Conservation (phyloP, 352 stramenopile species). For the Phytophthora megakarya region DNA sequence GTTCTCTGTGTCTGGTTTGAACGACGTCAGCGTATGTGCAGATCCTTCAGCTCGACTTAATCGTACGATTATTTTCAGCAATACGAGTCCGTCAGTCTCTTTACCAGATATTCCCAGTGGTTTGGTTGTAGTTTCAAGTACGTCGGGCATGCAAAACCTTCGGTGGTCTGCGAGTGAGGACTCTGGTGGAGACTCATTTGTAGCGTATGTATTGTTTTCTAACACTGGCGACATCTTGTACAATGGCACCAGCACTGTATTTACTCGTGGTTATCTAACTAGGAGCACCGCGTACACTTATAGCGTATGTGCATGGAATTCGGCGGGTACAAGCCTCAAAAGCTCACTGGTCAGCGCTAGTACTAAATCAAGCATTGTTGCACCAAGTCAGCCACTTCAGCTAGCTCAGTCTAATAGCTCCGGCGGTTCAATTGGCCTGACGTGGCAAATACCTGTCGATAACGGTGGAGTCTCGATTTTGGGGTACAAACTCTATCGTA, state of each 20-base stretch:
- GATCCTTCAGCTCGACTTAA: constrained; percentile 30
- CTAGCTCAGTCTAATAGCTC: constrained; percentile 19
- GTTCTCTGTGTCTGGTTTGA: constrained; percentile 55
- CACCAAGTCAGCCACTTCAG: constrained; percentile 36
- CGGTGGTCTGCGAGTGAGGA: constrained; percentile 48
- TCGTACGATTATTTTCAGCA: constrained; percentile 42
- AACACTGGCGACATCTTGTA: constrained; percentile 38
- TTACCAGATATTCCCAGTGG: constrained; percentile 42
- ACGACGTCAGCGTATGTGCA: constrained; percentile 56
- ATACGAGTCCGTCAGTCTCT: constrained; percentile 30
- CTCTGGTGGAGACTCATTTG: constrained; percentile 33
- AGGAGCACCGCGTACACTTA: constrained; percentile 57
- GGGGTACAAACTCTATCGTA: constrained; percentile 49
- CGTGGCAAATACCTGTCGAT: constrained; percentile 51
- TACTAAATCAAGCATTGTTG: constrained; percentile 29
- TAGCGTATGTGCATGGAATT: constrained; percentile 46
- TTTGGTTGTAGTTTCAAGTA: constrained; percentile 37
- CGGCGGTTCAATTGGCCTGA: constrained; percentile 50
- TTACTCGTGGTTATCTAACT: constrained; percentile 36
- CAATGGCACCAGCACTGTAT: constrained; percentile 47
- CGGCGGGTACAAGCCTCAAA: constrained; percentile 37
- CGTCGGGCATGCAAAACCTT: constrained; percentile 51
- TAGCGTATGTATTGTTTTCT: constrained; percentile 48
- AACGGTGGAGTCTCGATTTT: constrained; percentile 44
- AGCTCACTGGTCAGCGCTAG: constrained; percentile 23